Evolutionary conservation across 202 grass and related monocot species (phyloP).

Genomic region (Panicum hallii): DNA sequence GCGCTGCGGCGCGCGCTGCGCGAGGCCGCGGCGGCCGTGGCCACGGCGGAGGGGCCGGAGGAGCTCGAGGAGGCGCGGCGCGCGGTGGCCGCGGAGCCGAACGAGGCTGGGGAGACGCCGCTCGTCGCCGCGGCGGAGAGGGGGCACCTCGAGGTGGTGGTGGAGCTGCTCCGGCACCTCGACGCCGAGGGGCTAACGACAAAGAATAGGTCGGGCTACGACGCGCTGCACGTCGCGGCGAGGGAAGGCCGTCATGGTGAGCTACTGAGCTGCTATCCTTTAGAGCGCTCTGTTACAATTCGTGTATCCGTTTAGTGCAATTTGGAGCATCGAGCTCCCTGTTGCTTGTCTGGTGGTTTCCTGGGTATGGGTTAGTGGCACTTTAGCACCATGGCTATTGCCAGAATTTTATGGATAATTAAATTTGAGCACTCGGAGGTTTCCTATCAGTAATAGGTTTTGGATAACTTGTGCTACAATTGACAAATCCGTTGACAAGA

Average conservation of each 20-base stretch:
- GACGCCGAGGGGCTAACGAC: conserved; percentile 54
- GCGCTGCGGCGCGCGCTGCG: conserved; percentile 60
- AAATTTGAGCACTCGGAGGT: background rate
- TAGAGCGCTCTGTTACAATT: background rate
- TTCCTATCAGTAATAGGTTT: background rate
- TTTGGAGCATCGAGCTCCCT: conserved; percentile 7
- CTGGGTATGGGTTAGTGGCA: background rate
- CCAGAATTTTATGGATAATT: conserved; percentile 16
- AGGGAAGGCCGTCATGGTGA: conserved; percentile 83
- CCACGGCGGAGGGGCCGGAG: conserved; percentile 45
- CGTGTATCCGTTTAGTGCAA: background rate
- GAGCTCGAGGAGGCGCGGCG: conserved; percentile 59
- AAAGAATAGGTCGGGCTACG: conserved; percentile 82
- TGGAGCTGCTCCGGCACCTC: conserved; percentile 77
- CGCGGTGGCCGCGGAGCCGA: conserved; percentile 66
- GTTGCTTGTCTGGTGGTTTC: background rate
- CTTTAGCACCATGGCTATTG: background rate
- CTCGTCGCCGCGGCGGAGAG: conserved; percentile 78
- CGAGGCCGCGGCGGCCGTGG: conserved; percentile 42
- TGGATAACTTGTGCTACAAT: conserved; percentile 19
- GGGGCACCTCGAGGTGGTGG: conserved; percentile 72
- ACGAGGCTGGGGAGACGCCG: conserved; percentile 79
- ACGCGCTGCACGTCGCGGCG: conserved; percentile 83
- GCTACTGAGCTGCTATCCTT: conserved; percentile 42
- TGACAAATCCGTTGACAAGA: background rate